A percentile compares a stretch with the other conserved stretches of the same genome.
Evolutionary conservation across 108 stramenopile species (phyloP).

Genomic region (Skeletonema potamos): DNA sequence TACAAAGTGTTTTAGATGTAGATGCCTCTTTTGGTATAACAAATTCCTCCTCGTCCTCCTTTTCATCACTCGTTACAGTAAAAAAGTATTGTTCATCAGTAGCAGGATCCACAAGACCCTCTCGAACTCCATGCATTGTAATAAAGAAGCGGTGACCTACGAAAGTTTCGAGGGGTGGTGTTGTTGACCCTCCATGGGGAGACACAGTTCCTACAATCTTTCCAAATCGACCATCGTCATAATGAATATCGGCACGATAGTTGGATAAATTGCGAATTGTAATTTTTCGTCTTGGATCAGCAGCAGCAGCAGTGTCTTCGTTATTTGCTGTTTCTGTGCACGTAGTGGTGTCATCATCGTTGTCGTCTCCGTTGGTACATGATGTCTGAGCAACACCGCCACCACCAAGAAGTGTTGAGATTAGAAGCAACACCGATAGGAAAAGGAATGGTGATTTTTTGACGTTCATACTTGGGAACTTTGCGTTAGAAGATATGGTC

Average conservation of each 20-base stretch:
- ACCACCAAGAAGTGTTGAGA: not conserved
- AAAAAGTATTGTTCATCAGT: conserved; percentile 45
- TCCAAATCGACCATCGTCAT: conserved; percentile 45
- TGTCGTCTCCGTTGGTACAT: not conserved
- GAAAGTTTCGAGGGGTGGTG: conserved; percentile 1
- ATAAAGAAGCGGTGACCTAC: conserved; percentile 33
- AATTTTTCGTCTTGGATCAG: not conserved
- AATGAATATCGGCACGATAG: conserved; percentile 44
- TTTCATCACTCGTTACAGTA: not conserved
- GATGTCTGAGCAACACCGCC: not conserved
- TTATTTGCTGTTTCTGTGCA: not conserved
- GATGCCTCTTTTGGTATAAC: conserved; percentile 24
- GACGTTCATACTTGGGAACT: not conserved
- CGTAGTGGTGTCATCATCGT: too few relatives aligned
- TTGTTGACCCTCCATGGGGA: conserved; percentile 12
- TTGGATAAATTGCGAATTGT: conserved; percentile 24
- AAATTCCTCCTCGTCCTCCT: conserved; percentile 8
- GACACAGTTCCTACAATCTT: conserved; percentile 12
- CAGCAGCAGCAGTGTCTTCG: not conserved
- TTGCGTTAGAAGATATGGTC: too few relatives aligned
- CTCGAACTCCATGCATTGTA: conserved; percentile 42
- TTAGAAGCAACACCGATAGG: not conserved
- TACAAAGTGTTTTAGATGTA: conserved; percentile 32
- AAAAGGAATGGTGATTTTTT: not conserved
- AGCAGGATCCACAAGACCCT: conserved; percentile 31